phyloP scores from a whole-genome alignment of 441 rosid species.

The Rhodomyrtus psidioides region DNA sequence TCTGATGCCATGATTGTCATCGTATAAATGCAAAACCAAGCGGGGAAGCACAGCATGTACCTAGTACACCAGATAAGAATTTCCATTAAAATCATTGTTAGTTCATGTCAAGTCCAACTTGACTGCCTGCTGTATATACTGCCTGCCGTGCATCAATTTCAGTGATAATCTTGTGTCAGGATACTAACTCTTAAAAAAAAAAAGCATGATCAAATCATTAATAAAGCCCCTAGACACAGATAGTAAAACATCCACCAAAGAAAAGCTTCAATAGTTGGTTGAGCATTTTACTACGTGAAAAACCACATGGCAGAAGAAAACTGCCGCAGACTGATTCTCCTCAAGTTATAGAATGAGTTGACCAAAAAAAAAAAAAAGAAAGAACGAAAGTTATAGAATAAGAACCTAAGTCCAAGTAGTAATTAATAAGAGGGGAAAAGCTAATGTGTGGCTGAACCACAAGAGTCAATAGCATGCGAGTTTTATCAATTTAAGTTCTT shows the following conservation, averaged over 20 bases:
- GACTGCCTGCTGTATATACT: background rate
- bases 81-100: background rate
- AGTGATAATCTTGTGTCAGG: background rate
- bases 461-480: background rate
- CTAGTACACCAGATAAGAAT: constrained; percentile 27
- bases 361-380: too few relatives aligned
- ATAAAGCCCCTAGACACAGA: background rate
- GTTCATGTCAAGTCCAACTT: background rate
- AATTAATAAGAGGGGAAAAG: background rate
- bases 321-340: background rate
- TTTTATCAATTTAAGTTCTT: background rate
- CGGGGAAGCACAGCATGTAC: constrained; percentile 81
- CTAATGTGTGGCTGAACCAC: background rate
- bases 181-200: background rate
- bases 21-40: constrained; percentile 74
- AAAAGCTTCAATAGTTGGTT: background rate
- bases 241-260: background rate
- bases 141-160: background rate
- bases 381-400: background rate
- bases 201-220: background rate
- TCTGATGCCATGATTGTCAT: constrained; percentile 67
- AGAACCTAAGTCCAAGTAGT: background rate
- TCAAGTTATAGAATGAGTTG: background rate
- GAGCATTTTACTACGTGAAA: background rate
- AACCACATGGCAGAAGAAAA: background rate